Evolutionary conservation across 2,329 filamentous ascomycete species (phyloP).

Genomic region (Rutstroemia sp.): DNA sequence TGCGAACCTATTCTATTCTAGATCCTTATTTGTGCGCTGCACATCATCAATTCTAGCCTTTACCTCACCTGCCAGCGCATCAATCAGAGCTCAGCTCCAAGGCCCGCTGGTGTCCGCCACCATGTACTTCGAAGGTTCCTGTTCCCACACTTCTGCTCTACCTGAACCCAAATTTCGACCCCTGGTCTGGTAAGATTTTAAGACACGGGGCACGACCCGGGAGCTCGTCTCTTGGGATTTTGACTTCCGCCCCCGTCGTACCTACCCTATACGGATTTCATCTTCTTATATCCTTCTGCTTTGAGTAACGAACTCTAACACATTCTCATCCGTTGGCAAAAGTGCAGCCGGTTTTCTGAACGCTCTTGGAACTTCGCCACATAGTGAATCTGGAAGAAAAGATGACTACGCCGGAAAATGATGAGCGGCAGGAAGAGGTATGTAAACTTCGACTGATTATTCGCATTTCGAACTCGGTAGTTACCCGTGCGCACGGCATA

Average conservation of each 20-base stretch:
- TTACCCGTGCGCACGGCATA: not conserved
- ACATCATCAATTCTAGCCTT: not conserved
- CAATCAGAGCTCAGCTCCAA: conserved; percentile 1
- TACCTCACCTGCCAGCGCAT: conserved; percentile 1
- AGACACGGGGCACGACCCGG: conserved; percentile 8
- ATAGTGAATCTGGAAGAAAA: not conserved
- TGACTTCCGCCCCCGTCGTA: not conserved
- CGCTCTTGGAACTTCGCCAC: too few species aligned
- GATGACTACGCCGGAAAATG: not conserved
- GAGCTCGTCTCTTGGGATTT: conserved; percentile 9
- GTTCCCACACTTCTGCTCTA: not conserved
- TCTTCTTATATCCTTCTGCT: not conserved
- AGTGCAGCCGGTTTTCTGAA: too few species aligned
- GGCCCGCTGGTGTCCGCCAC: not conserved
- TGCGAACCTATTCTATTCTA: not conserved
- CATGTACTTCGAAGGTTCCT: not conserved
- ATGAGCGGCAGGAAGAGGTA: not conserved
- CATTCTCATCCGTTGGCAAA: not conserved
- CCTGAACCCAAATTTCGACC: not conserved
- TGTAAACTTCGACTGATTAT: not conserved
- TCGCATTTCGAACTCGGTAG: not conserved
- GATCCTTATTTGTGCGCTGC: too few species aligned
- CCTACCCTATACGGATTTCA: not conserved
- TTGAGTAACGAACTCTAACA: not conserved
- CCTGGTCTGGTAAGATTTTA: conserved; percentile 5